phyloP scores from a whole-genome alignment of 2,329 filamentous ascomycete genomes.

The Fusarium concolor region DNA sequence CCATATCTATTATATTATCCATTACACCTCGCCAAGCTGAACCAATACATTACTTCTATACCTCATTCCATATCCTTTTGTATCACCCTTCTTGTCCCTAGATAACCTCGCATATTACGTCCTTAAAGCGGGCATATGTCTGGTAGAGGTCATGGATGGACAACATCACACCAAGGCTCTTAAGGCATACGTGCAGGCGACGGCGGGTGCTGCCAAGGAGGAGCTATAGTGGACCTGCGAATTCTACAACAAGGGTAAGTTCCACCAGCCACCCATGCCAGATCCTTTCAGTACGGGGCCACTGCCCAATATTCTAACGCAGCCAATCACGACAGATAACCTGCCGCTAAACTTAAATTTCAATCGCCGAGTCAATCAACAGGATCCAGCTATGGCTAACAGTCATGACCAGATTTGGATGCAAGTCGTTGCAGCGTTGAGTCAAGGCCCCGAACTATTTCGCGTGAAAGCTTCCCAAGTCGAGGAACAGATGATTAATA shows the following conservation, averaged over 20 bases:
- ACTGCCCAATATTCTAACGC: neutral
- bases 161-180: constrained; percentile 27
- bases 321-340: neutral
- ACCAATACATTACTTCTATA: too few species aligned
- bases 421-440: constrained; percentile 5
- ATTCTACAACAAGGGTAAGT: constrained; percentile 29
- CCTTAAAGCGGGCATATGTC: too few species aligned
- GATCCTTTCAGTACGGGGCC: neutral
- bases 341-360: constrained; percentile 17
- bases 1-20: too few species aligned
- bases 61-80: too few species aligned
- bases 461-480: neutral
- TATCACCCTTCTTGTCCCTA: too few species aligned
- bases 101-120: too few species aligned
- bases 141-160: constrained; percentile 29
- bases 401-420: constrained; percentile 31
- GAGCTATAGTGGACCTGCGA: constrained; percentile 29
- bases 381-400: constrained; percentile 11
- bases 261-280: neutral
- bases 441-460: constrained; percentile 3
- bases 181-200: constrained; percentile 8
- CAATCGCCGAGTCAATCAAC: constrained; percentile 23
- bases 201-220: neutral
- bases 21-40: too few species aligned
- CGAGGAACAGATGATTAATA: neutral